Conservation (phyloP, 208 protist species). For the Porcisia hertigi region DNA sequence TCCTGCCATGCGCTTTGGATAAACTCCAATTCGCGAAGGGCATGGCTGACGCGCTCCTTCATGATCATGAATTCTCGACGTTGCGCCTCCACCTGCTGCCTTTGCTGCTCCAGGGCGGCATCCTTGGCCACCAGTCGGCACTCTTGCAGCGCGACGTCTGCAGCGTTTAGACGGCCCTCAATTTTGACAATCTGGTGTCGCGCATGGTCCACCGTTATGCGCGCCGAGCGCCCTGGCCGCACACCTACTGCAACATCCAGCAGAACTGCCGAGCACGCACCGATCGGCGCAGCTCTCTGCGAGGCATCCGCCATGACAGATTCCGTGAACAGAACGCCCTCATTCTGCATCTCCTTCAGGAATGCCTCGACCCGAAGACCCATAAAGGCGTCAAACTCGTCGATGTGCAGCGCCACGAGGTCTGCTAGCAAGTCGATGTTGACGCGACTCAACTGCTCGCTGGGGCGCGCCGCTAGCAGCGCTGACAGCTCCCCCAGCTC, state of each 20-base stretch:
- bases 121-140: slow-evolving; percentile 4
- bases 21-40: slow-evolving; percentile 42
- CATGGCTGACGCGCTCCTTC: slow-evolving; percentile 55
- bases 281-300: slow-evolving; percentile 43
- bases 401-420: slow-evolving; percentile 76
- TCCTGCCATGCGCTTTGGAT: slow-evolving; percentile 54
- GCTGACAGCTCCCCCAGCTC: slow-evolving; percentile 69
- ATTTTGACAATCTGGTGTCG: slow-evolving; percentile 38
- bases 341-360: slow-evolving; percentile 71
- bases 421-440: slow-evolving; percentile 73
- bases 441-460: slow-evolving; percentile 59
- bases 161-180: slow-evolving; percentile 61
- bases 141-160: slow-evolving; percentile 43
- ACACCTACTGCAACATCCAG: slow-evolving; percentile 85
- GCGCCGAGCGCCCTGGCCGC: slow-evolving; percentile 58
- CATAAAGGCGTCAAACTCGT: slow-evolving; percentile 83
- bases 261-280: slow-evolving; percentile 62
- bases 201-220: slow-evolving; percentile 80
- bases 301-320: slow-evolving; percentile 58
- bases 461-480: slow-evolving; percentile 44
- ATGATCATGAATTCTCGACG: slow-evolving; percentile 58
- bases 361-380: slow-evolving; percentile 65
- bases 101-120: slow-evolving; percentile 10
- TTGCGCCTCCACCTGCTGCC: slow-evolving; percentile 40
- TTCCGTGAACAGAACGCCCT: slow-evolving; percentile 59